These are phyloP conservation scores for Fusarium napiforme DNA, from an alignment of 2,329 filamentous ascomycete genomes.

Conservation along the genomic window DNA sequence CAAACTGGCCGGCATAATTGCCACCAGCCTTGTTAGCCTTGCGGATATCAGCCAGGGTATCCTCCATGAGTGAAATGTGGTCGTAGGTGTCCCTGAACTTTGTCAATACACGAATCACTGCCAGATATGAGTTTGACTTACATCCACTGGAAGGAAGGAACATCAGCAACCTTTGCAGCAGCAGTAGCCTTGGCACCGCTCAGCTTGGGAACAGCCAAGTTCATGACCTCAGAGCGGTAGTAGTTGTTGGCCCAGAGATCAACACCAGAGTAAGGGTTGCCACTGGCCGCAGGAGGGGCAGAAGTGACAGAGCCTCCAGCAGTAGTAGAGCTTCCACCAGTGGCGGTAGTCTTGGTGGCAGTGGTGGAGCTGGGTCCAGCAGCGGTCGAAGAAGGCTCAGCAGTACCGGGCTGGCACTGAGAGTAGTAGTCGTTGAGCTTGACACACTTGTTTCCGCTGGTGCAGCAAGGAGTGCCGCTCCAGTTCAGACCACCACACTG, in stretches of 20 bases:
- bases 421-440: constrained; percentile 43
- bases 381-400: constrained; percentile 23
- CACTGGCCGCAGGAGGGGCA: constrained; percentile 49
- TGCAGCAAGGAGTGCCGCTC: constrained; percentile 58
- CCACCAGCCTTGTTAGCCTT: constrained; percentile 50
- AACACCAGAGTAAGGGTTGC: constrained; percentile 65
- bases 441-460: constrained; percentile 36
- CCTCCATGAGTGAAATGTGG: constrained; percentile 59
- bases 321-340: constrained; percentile 19
- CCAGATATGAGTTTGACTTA: constrained; percentile 40
- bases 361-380: constrained; percentile 28
- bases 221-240: constrained; percentile 66
- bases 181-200: constrained; percentile 64
- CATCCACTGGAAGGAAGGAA: constrained; percentile 65
- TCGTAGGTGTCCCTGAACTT: constrained; percentile 57
- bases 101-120: constrained; percentile 3
- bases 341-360: constrained; percentile 11
- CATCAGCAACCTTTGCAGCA: constrained; percentile 62
- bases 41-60: constrained; percentile 58
- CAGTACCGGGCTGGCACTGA: constrained; percentile 34
- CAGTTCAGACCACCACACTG: constrained; percentile 61
- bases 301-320: constrained; percentile 34
- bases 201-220: constrained; percentile 70
- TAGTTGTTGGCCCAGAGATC: constrained; percentile 64
- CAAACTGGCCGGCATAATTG: constrained; percentile 60